A percentile compares a stretch with the other conserved stretches of the same genome.
These are phyloP conservation scores for Suhomyces chickasaworum DNA, from an alignment of 1,139 yeast genomes.

Conservation along the genomic window DNA sequence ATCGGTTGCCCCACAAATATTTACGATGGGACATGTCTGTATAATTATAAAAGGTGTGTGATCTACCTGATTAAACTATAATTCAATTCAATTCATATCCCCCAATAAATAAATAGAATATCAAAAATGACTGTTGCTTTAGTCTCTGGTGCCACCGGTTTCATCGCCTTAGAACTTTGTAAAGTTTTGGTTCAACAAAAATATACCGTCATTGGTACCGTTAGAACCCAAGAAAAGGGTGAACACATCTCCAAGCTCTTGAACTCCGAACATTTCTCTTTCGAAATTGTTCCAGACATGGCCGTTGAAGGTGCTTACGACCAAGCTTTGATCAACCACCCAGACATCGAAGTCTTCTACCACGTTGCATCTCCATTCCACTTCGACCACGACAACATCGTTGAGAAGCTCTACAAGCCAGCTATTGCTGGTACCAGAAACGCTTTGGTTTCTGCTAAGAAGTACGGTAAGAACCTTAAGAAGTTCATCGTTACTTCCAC, in stretches of 20 bases:
- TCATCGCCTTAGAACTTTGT: slow-evolving; percentile 32
- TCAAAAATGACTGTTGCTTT: slow-evolving; percentile 16
- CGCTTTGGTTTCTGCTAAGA: not conserved
- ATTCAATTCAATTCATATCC: too few species aligned
- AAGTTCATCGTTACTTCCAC: slow-evolving; percentile 1
- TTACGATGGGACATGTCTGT: too few species aligned
- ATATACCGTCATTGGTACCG: slow-evolving; percentile 60
- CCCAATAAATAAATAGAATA: too few species aligned
- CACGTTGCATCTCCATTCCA: slow-evolving; percentile 4
- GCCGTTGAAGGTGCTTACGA: slow-evolving; percentile 13
- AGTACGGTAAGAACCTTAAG: slow-evolving; percentile 2
- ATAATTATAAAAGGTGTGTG: too few species aligned
- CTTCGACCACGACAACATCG: not conserved
- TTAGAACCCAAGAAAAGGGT: slow-evolving; percentile 29
- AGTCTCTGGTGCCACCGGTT: slow-evolving; percentile 46
- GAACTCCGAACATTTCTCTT: slow-evolving; percentile 23
- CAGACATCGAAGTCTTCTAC: slow-evolving; percentile 1
- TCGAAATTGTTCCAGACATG: slow-evolving; percentile 28
- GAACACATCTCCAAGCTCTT: slow-evolving; percentile 15
- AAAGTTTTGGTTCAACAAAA: slow-evolving; percentile 30
- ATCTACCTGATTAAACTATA: too few species aligned
- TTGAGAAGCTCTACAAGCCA: slow-evolving; percentile 1
- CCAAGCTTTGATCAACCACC: not conserved
- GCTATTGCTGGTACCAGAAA: slow-evolving; percentile 1
- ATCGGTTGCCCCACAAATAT: too few species aligned